phyloP scores from a whole-genome alignment of 768 basidiomycete species.

The Lentinula aciculospora region DNA sequence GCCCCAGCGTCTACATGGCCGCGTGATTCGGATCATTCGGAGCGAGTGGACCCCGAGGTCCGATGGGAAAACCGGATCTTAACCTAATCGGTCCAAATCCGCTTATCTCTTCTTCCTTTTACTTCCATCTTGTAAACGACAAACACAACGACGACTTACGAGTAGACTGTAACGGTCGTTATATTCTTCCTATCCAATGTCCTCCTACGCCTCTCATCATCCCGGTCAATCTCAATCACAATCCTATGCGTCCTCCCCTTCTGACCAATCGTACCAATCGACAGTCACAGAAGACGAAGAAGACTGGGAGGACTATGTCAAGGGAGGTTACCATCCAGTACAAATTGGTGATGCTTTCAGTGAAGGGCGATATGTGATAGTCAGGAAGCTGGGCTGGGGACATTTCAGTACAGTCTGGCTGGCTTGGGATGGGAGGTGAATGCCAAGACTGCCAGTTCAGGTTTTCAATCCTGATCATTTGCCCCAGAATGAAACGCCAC shows the following conservation, averaged over 20 bases:
- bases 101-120: background rate
- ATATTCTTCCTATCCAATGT: background rate
- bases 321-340: conserved; percentile 87
- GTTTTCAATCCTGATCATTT: conserved; percentile 4
- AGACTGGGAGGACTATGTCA: conserved; percentile 84
- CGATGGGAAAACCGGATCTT: background rate
- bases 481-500: conserved; percentile 80
- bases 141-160: background rate
- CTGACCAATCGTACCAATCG: conserved; percentile 37
- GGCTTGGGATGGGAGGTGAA: conserved; percentile 72
- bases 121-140: background rate
- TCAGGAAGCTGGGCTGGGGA: conserved; percentile 94
- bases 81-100: background rate
- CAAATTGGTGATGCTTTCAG: conserved; percentile 91
- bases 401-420: conserved; percentile 95
- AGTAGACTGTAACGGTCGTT: background rate
- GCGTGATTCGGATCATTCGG: background rate
- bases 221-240: background rate
- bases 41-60: background rate
- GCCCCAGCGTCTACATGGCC: background rate
- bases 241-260: conserved; percentile 45
- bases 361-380: conserved; percentile 82
- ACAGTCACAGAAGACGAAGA: conserved; percentile 91
- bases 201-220: background rate
- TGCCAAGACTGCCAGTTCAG: conserved; percentile 13